Evolutionary conservation across 1,284 basidiomycete species (phyloP), one percentile per base, ranked within the genome.

Genomic region (Microbotryomycetes sp.): DNA sequence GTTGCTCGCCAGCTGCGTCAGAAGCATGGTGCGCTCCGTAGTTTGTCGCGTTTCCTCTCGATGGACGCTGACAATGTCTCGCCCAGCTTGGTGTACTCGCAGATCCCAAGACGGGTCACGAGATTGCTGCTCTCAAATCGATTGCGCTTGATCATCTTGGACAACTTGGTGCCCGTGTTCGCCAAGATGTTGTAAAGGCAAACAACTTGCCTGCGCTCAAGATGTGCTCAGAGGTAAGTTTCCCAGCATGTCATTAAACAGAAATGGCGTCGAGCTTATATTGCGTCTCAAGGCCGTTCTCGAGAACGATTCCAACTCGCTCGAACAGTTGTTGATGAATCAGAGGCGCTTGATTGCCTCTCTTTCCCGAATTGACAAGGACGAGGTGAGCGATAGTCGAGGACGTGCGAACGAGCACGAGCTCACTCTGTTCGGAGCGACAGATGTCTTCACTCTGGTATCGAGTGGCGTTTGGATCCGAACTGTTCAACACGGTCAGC

Each of bases 121-220:
- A 94, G 70, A 84, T 81, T 52, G 90, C 87, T 69, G 88, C 88
- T 0, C 84, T 86, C 0, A 92, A 91, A 75, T 85, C 84, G 0
- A 84, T 97, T 63, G 90, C 92, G 0, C 79, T 97, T 26, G 94
- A 98, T 74, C 90, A 97, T 75, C 80, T 97, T 0, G 93, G 93
- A 6, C 80, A 87, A n/a, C 89, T 97, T 59, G 92, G 88, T 22
- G 87, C 92, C 1, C 83, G 84, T 49, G 80, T 97, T 46, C 82
- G 89, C 3, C 58, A 64, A 7, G 63, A 67, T 5, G 1, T 31
- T 6, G 72, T 72, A 30, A 73, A 74, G 63, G 68, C 9, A 75
- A 77, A 22, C 58, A 66, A 65, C 49, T 69, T 86, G 16, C 29
- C 23, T 9, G n/a, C 25, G 2, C 16, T 73, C 57, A 80, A 80